Evolutionary conservation across 169 alveolate genomes (phyloP).

Genomic region (Theileria parva): DNA sequence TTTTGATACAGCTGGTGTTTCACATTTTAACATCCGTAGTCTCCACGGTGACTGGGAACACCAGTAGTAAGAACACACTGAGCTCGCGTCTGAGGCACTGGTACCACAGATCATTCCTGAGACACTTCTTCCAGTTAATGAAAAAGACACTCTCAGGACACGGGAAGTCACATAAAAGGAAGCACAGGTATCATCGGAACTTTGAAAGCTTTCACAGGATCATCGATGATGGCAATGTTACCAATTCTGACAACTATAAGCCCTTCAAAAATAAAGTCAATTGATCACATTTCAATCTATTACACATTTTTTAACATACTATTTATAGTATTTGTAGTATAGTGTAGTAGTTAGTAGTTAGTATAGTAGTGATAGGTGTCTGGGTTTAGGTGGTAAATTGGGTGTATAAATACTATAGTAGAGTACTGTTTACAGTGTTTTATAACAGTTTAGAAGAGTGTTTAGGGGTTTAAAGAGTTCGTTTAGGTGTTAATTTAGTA

Average conservation of each 20-base stretch:
- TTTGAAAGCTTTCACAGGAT: neutral
- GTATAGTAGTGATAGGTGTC: too few relatives aligned
- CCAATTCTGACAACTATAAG: slow-evolving; percentile 3
- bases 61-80: neutral
- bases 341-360: too few relatives aligned
- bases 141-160: neutral
- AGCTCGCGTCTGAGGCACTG: slow-evolving; percentile 4
- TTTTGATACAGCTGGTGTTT: neutral
- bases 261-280: neutral
- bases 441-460: too few relatives aligned
- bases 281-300: neutral
- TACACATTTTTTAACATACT: neutral
- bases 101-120: slow-evolving; percentile 15
- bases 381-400: too few relatives aligned
- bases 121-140: neutral
- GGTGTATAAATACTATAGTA: too few relatives aligned
- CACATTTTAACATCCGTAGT: neutral
- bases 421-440: too few relatives aligned
- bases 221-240: neutral
- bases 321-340: too few relatives aligned
- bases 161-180: neutral
- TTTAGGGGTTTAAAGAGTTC: too few relatives aligned
- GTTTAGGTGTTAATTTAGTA: too few relatives aligned
- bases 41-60: neutral
- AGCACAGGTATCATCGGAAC: slow-evolving; percentile 11